These are phyloP conservation scores for Diplodia corticola DNA, from an alignment of 2,329 filamentous ascomycete species.

Conservation along the genomic window DNA sequence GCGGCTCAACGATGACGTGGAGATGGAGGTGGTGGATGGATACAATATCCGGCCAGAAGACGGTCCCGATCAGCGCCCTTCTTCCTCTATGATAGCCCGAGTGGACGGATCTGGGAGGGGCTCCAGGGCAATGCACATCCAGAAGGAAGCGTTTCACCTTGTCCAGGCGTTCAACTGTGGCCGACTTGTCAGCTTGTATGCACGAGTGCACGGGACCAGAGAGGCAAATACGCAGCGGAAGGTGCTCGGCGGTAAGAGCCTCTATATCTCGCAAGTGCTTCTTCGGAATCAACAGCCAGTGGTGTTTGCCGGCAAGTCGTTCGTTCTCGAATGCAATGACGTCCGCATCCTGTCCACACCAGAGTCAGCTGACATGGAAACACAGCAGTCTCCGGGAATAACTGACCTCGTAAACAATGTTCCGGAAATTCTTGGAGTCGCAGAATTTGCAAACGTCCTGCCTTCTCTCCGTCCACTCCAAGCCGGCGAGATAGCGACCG, in stretches of 20 bases:
- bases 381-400: fast-evolving
- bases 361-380: not conserved
- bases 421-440: not conserved
- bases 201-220: fast-evolving
- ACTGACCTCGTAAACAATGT: not conserved
- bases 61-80: not conserved
- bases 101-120: not conserved
- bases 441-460: not conserved
- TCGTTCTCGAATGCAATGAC: not conserved
- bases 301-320: not conserved
- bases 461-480: not conserved
- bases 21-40: not conserved
- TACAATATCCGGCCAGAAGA: not conserved
- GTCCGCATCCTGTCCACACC: not conserved
- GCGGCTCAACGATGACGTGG: not conserved
- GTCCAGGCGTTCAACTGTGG: not conserved
- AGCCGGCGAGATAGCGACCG: not conserved
- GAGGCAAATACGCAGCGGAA: not conserved
- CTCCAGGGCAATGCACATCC: not conserved
- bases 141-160: not conserved
- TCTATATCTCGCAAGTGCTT: not conserved
- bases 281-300: not conserved
- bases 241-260: not conserved
- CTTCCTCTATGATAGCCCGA: not conserved
- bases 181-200: not conserved